A percentile compares a stretch with the other conserved stretches of the same genome.
Conservation (phyloP, 768 basidiomycete genomes). For the Rubroboletus pulcherrimus region DNA sequence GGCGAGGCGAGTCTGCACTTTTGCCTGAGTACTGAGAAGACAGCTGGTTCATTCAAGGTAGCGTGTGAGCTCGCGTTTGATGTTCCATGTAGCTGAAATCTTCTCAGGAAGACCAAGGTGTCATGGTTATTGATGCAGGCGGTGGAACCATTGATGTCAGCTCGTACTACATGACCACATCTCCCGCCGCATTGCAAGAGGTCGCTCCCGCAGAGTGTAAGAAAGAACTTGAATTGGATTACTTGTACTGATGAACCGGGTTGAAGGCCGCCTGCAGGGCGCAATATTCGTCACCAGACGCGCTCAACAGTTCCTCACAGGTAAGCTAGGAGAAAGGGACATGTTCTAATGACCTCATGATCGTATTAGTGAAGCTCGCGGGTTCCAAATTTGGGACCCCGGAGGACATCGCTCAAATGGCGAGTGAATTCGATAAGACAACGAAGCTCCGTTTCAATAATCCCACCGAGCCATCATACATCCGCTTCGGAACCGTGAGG, state of each 20-base stretch:
- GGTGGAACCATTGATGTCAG: constrained; percentile 62
- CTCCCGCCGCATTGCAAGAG: constrained; percentile 40
- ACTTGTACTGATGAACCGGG: neutral
- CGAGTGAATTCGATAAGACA: constrained; percentile 42
- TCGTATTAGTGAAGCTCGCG: constrained; percentile 35
- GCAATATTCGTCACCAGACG: constrained; percentile 49
- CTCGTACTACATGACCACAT: constrained; percentile 43
- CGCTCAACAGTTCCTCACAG: constrained; percentile 37
- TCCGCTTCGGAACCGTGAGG: constrained; percentile 43
- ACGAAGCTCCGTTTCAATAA: constrained; percentile 45
- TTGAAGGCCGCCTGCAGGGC: constrained; percentile 45
- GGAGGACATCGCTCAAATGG: constrained; percentile 42
- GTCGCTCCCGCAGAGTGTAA: constrained; percentile 45
- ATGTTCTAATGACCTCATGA: neutral
- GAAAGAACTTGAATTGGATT: neutral
- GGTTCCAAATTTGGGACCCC: constrained; percentile 37
- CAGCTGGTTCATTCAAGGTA: constrained; percentile 28
- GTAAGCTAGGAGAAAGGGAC: constrained; percentile 22
- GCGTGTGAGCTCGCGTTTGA: neutral
- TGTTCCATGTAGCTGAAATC: neutral
- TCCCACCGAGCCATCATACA: constrained; percentile 38
- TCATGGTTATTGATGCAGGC: constrained; percentile 59
- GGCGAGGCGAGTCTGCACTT: constrained; percentile 54
- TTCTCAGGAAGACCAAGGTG: constrained; percentile 40
- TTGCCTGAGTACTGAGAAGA: constrained; percentile 38